Percentiles rank a stretch among this genome's conserved stretches.
phyloP scores from a whole-genome alignment of 1,139 yeast genomes.

The Suhomyces chickasaworum region DNA sequence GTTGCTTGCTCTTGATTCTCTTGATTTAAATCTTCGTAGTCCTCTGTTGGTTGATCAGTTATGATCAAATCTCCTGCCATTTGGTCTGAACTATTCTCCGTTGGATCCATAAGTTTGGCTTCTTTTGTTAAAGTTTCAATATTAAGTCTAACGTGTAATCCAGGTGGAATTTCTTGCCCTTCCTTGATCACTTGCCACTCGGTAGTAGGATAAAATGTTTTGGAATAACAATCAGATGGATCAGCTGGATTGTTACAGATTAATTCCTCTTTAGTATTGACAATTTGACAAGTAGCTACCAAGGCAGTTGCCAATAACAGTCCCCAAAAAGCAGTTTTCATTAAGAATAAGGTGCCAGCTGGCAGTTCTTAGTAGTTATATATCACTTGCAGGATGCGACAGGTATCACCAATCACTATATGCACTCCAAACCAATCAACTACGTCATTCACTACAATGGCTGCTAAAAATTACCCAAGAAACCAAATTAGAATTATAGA shows the following conservation, averaged over 20 bases:
- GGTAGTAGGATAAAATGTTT: slow-evolving; percentile 56
- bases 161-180: slow-evolving; percentile 75
- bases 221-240: slow-evolving; percentile 62
- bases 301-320: slow-evolving; percentile 3
- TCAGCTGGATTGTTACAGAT: slow-evolving; percentile 51
- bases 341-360: not conserved
- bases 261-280: slow-evolving; percentile 23
- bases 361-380: not conserved
- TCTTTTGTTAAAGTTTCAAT: slow-evolving; percentile 67
- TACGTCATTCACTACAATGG: not conserved
- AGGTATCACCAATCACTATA: not conserved
- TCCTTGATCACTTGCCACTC: slow-evolving; percentile 71
- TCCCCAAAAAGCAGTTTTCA: slow-evolving; percentile 7
- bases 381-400: not conserved
- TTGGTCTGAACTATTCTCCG: slow-evolving; percentile 19
- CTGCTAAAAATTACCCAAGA: slow-evolving; percentile 5
- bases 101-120: slow-evolving; percentile 56
- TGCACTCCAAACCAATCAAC: not conserved
- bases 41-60: slow-evolving; percentile 15
- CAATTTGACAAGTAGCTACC: slow-evolving; percentile 12
- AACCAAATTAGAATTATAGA: slow-evolving; percentile 1
- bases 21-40: slow-evolving; percentile 16
- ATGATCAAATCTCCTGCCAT: slow-evolving; percentile 21
- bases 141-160: slow-evolving; percentile 72
- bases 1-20: slow-evolving; percentile 13